Evolutionary conservation across 495 filamentous ascomycete species (phyloP).

Genomic region (Annulohypoxylon stygium): DNA sequence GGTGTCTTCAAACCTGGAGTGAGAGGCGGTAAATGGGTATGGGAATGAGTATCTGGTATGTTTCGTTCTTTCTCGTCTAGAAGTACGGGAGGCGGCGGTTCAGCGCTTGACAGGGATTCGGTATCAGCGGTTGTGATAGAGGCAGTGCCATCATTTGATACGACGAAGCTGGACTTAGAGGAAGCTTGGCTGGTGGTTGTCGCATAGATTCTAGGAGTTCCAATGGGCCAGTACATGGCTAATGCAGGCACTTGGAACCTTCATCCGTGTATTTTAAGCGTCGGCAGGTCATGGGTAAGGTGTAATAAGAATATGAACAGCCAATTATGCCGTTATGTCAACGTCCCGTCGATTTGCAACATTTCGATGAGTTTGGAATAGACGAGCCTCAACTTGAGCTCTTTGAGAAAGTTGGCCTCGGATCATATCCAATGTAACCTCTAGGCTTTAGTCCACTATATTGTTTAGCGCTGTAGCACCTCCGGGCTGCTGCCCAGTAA

Average conservation of each 20-base stretch:
- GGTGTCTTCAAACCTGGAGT: constrained; percentile 64
- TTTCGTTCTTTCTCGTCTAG: constrained; percentile 47
- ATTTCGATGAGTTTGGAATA: constrained; percentile 32
- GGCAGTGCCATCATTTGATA: constrained; percentile 61
- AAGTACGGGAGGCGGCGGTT: constrained; percentile 47
- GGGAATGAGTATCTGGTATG: constrained; percentile 31
- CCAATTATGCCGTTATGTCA: constrained; percentile 39
- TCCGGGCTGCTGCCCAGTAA: neutral
- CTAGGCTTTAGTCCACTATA: neutral
- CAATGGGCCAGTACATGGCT: constrained; percentile 98
- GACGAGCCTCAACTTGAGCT: constrained; percentile 11
- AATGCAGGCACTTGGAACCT: constrained; percentile 47
- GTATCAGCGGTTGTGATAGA: constrained; percentile 41
- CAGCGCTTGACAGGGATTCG: constrained; percentile 53
- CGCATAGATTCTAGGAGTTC: constrained; percentile 89
- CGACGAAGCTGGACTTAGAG: constrained; percentile 50
- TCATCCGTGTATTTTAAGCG: constrained; percentile 42
- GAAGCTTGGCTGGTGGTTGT: constrained; percentile 70
- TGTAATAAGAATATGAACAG: constrained; percentile 30
- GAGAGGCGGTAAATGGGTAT: constrained; percentile 42
- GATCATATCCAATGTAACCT: neutral
- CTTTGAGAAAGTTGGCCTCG: constrained; percentile 1
- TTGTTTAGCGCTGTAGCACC: neutral
- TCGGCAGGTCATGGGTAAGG: constrained; percentile 28
- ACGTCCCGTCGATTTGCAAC: constrained; percentile 22